Base-by-base conservation (phyloP, 768 basidiomycete genomes). In the Boletus tomentosulus region DNA sequence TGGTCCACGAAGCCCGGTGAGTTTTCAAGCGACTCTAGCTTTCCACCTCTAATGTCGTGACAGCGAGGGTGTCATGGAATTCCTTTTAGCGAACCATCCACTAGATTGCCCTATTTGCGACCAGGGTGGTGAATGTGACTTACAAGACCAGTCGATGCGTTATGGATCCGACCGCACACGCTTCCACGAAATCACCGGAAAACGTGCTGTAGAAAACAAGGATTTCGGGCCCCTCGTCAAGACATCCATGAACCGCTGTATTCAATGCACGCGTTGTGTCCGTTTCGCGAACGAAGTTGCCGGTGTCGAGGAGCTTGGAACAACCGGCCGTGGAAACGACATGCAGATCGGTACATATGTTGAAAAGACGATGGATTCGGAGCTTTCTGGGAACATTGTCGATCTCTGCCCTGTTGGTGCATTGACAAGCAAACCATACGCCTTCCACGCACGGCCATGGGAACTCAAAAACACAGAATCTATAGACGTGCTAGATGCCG, bases 251-350 rank as follows among this genome's bases (percentile, higher is more conserved):
- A 97, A 92, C 73, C 86, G 97, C 37, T 98, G 97, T 75, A 98
- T 99, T 63, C 97, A 99, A 72, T 99, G 97, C 75, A 99, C 97
- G 5, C 92, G 97, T 55, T 99, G 97, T 72, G 91, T 98, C 27
- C 90, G 97, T 48, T 99, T 99, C 67, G 96, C 97, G 28, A 99
- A 98, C 74, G 97, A 99, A 69, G 96, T 98, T 43, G 97, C 97
- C 1, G 97, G 97, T 51, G 94, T 98, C 8, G 94, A 98, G 74
- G 96, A 98, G 63, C 77, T 99, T 24, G 97, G 97, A 42, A 94
- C 94, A 3, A 95, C 94, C 3, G 97, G 97, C 11, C 87, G 96
- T 56, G 97, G 97, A 46, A 98, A 99, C 70, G 94, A 96, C 76
- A 78, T 99, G 76, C 94, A 98, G 75, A 98, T 99, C 63, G 95